Evolutionary conservation across 2,329 filamentous ascomycete species (phyloP).

Genomic region (Aaosphaeria arxii): DNA sequence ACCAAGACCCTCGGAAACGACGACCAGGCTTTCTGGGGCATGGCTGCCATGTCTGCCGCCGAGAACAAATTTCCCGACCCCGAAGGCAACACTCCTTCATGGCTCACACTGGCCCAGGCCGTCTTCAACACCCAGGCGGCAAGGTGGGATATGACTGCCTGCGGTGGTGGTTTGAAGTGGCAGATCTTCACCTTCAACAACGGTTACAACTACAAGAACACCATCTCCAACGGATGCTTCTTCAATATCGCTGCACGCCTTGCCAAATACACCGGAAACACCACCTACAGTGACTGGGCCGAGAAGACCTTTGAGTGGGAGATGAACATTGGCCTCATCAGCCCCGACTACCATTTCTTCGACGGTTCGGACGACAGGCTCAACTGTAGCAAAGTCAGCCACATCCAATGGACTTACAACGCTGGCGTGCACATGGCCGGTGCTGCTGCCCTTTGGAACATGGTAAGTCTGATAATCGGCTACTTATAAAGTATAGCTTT

Average conservation of each 20-base stretch:
- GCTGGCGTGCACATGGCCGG: conserved; percentile 46
- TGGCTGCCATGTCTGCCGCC: conserved; percentile 57
- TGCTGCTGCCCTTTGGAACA: conserved; percentile 48
- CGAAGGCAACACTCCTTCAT: conserved; percentile 53
- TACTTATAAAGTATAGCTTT: neutral
- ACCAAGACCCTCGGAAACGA: conserved; percentile 55
- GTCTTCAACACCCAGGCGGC: conserved; percentile 69
- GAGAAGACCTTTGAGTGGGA: conserved; percentile 60
- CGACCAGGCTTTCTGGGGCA: conserved; percentile 59
- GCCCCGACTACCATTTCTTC: conserved; percentile 43
- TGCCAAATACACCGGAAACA: conserved; percentile 65
- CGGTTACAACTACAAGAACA: conserved; percentile 81
- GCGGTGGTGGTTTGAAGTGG: conserved; percentile 73
- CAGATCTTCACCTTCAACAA: conserved; percentile 76
- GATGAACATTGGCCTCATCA: conserved; percentile 48
- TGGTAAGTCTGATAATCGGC: conserved; percentile 30
- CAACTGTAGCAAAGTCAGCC: conserved; percentile 45
- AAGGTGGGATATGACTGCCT: conserved; percentile 67
- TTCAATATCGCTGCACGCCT: conserved; percentile 78
- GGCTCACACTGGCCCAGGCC: conserved; percentile 66
- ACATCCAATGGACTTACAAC: conserved; percentile 49
- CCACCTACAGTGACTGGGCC: conserved; percentile 58
- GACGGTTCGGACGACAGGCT: conserved; percentile 44
- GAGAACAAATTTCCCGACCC: conserved; percentile 49
- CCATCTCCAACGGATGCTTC: conserved; percentile 75